Base-by-base conservation (phyloP, 2,329 filamentous ascomycete genomes). In the Colletotrichum falcatum region DNA sequence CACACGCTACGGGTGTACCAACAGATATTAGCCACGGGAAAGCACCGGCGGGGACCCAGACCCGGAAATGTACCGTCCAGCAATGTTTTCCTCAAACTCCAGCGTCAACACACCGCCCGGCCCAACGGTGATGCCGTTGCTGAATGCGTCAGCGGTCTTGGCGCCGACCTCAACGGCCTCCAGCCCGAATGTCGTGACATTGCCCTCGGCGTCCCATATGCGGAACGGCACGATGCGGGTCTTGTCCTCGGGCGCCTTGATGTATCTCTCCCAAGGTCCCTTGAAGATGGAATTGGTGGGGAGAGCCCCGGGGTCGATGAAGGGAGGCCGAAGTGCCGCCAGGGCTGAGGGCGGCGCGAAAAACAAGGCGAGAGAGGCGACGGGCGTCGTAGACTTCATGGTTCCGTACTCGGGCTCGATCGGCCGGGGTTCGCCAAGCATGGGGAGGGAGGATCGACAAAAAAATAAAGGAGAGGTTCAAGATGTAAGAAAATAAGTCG, bases 61-160 rank as follows among this genome's bases (percentile, higher is more conserved):
- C 48, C 23, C 48, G n/a, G 20, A 51, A 54, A 12, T 33, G 48
- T 74, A 82, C 81, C 79, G 76, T 58, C 82, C 81, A 54, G 76
- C 78, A 69, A 82, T 81, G 64, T 83, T 83, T 75, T 83, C 78
- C 5, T 71, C 76, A 68, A 83, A 83, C 63, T 81, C 81, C 55
- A 81, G 77, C 7, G 79, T 82, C 65, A 83, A 72, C 53, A 79
- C 73, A 18, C 79, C 79, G 26, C 78, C 77, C 5, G 74, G 74
- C 7, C 75, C 80, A 68, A 79, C 76, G 6, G 76, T 67, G 26
- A 79, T 73, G 20, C 74, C 74, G 23, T 68, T 62, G 12, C 68
- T 68, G 14, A 70, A 72, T 8, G 63, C 42, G 20, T 65, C 49
- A 2, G 73, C 75, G 28, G 64, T 65, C 20, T 54, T 39, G 8